Conservation (phyloP, 2,329 filamentous ascomycete genomes). For the Cercospora zeina region DNA sequence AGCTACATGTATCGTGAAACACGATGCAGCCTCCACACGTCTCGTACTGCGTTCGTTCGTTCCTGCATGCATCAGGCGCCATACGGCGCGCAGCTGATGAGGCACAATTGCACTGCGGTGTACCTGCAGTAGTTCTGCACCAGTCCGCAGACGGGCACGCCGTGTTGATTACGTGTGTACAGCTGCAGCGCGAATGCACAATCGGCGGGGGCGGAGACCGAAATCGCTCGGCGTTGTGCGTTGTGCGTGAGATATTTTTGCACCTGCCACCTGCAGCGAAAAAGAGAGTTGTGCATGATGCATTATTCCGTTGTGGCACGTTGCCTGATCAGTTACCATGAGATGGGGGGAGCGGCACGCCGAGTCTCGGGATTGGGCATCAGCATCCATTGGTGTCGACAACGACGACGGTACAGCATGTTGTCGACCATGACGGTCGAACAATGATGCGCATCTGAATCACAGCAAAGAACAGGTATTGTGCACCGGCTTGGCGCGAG, state of each 20-base stretch:
- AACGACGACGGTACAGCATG: not conserved
- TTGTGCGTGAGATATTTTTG: not conserved
- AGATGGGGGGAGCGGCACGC: not conserved
- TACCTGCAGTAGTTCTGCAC: slow-evolving; percentile 29
- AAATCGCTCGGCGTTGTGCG: not conserved
- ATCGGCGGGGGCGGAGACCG: not conserved
- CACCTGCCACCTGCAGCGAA: not conserved
- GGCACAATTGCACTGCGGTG: slow-evolving; percentile 2
- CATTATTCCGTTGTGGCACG: slow-evolving; percentile 6
- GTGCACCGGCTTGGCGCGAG: not conserved
- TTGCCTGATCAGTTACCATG: not conserved
- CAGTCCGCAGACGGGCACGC: not conserved
- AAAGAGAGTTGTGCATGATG: slow-evolving; percentile 10
- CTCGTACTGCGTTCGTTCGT: not conserved
- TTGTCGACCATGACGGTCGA: not conserved
- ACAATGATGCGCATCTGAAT: slow-evolving; percentile 5
- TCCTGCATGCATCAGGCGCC: not conserved
- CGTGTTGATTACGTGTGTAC: not conserved
- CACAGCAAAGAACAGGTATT: not conserved
- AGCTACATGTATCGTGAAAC: not conserved
- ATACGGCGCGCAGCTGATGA: not conserved
- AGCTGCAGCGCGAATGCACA: slow-evolving; percentile 5
- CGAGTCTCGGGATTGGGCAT: slow-evolving; percentile 18
- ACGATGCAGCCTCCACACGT: not conserved
- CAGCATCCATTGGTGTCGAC: slow-evolving; percentile 5